phyloP scores from a whole-genome alignment of 441 rosid species.

The Aleurites moluccanus region DNA sequence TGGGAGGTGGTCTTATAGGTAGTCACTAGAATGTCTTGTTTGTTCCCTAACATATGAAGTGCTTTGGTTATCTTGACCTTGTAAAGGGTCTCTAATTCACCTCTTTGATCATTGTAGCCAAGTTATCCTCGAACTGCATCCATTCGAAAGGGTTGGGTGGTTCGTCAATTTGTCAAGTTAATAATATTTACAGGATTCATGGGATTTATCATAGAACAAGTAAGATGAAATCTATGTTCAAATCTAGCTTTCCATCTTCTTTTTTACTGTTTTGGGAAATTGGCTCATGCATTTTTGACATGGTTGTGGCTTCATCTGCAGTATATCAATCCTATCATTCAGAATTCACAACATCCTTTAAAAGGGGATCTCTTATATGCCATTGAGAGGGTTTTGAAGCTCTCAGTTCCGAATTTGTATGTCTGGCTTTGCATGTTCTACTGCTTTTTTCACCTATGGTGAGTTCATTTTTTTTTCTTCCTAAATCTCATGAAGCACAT shows the following conservation, averaged over 20 bases:
- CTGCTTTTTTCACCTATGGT: constrained; percentile 99
- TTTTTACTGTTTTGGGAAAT: constrained; percentile 5
- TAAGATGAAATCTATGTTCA: constrained; percentile 29
- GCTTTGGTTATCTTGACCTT: neutral
- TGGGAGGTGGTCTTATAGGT: neutral
- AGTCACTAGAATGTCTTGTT: neutral
- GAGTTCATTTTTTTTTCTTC: constrained; percentile 25
- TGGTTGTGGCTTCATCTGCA: constrained; percentile 46
- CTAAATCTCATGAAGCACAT: neutral
- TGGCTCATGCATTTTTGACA: constrained; percentile 29
- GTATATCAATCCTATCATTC: constrained; percentile 96
- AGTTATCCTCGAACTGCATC: constrained; percentile 83
- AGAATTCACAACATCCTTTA: constrained; percentile 94
- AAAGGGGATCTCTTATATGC: constrained; percentile 87
- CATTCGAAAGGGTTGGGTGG: constrained; percentile 89
- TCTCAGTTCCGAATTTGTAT: constrained; percentile 89
- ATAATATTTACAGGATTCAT: constrained; percentile 88
- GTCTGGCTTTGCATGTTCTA: constrained; percentile 99
- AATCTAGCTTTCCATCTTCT: constrained; percentile 13
- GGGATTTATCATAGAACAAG: constrained; percentile 97
- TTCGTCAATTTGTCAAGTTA: constrained; percentile 77
- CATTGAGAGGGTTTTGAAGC: constrained; percentile 94
- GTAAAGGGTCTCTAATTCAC: constrained; percentile 7
- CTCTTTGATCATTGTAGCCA: constrained; percentile 40
- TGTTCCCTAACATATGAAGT: neutral